Evolutionary conservation across 345 rosid species (phyloP).

Genomic region (Lepidium africanum): DNA sequence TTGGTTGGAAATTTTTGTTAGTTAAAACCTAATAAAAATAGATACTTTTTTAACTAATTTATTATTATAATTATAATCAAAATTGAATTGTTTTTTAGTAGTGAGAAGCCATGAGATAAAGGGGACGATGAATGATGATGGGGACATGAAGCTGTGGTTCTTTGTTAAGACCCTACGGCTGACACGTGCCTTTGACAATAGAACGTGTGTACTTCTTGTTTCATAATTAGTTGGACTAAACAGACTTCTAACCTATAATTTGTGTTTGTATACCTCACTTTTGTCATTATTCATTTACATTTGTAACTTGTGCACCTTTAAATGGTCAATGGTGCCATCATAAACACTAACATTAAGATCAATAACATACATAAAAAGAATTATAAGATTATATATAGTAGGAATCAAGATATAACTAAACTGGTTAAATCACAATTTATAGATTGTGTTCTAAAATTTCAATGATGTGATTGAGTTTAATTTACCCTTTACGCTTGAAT

Average conservation of each 20-base stretch:
- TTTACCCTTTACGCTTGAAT: neutral
- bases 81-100: too few species aligned
- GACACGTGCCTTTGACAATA: constrained; percentile 4
- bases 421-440: too few species aligned
- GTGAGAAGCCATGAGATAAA: neutral
- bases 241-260: neutral
- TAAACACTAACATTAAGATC: too few species aligned
- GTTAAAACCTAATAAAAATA: too few species aligned
- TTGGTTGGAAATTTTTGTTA: too few species aligned
- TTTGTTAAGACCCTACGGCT: neutral
- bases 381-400: too few species aligned
- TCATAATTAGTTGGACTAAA: neutral
- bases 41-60: too few species aligned
- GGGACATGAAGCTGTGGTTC: constrained; percentile 13
- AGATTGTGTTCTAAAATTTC: too few species aligned
- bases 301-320: neutral
- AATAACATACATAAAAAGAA: too few species aligned
- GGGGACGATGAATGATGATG: neutral
- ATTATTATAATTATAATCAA: too few species aligned
- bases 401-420: too few species aligned
- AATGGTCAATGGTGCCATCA: neutral
- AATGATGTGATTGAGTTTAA: neutral
- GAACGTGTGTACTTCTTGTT: neutral
- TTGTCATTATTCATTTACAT: neutral
- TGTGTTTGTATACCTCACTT: neutral